Conservation (phyloP, 305 asterid species). For the Withania somnifera region DNA sequence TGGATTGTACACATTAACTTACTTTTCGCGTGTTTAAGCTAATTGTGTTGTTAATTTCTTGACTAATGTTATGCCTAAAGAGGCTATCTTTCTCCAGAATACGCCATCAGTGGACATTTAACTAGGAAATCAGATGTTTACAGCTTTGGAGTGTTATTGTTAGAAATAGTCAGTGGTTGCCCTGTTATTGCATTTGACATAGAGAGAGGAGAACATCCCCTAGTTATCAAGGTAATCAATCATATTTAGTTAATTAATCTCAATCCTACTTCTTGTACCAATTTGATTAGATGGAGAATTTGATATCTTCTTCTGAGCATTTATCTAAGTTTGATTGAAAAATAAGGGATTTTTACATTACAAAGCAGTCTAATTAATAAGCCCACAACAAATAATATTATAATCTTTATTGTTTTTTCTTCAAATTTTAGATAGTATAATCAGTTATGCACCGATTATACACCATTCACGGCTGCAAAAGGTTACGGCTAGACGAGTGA, state of each 20-base stretch:
- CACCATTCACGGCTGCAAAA: neutral
- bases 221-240: conserved; percentile 54
- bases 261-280: neutral
- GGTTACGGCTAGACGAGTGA: neutral
- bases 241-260: neutral
- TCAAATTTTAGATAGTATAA: no score
- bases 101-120: conserved; percentile 67
- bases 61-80: conserved; percentile 14
- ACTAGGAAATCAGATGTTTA: conserved; percentile 74
- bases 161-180: conserved; percentile 59
- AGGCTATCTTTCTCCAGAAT: conserved; percentile 82
- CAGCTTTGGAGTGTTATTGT: conserved; percentile 69
- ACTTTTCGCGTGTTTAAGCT: neutral
- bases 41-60: conserved; percentile 5
- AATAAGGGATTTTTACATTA: no score
- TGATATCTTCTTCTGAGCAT: no score
- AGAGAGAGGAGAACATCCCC: conserved; percentile 52
- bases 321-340: no score
- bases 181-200: conserved; percentile 47
- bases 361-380: no score
- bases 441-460: neutral
- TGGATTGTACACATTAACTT: neutral
- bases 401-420: no score
- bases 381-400: no score
- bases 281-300: no score